These are phyloP conservation scores for Phlebopus sp. DNA, from an alignment of 1,284 basidiomycete species.

Conservation along the genomic window DNA sequence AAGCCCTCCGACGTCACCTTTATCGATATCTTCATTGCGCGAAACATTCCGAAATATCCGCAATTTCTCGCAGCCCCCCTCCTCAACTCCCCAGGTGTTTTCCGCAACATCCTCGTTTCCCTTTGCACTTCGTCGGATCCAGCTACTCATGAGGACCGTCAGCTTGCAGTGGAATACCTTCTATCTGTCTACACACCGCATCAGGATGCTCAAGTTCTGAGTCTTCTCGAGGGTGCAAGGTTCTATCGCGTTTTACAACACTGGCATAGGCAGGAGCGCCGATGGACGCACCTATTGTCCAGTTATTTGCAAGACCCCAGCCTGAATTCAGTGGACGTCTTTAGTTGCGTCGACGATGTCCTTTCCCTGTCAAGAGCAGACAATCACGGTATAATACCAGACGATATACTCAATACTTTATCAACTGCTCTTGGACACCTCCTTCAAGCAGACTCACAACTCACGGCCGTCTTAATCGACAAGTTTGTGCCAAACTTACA, in stretches of 20 bases:
- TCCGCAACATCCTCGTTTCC: slow-evolving; percentile 76
- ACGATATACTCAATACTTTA: slow-evolving; percentile 52
- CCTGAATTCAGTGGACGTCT: slow-evolving; percentile 58
- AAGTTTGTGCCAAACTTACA: slow-evolving; percentile 66
- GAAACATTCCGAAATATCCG: slow-evolving; percentile 95
- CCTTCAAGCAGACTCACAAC: slow-evolving; percentile 57
- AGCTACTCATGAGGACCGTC: slow-evolving; percentile 89
- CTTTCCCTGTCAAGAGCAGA: slow-evolving; percentile 44
- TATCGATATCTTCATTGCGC: slow-evolving; percentile 92
- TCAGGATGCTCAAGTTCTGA: slow-evolving; percentile 66
- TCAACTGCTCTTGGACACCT: slow-evolving; percentile 61
- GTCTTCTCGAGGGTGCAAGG: slow-evolving; percentile 76
- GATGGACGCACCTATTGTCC: slow-evolving; percentile 73
- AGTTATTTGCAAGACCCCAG: slow-evolving; percentile 79
- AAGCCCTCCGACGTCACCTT: slow-evolving; percentile 72
- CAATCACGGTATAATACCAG: slow-evolving; percentile 44
- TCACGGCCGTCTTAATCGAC: slow-evolving; percentile 77
- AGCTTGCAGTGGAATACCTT: slow-evolving; percentile 94
- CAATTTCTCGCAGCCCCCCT: slow-evolving; percentile 77
- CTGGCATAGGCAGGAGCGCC: slow-evolving; percentile 72
- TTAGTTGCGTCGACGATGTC: slow-evolving; percentile 63
- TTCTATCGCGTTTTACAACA: slow-evolving; percentile 89
- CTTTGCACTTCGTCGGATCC: slow-evolving; percentile 66
- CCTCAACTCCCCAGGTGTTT: slow-evolving; percentile 38
- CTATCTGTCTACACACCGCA: slow-evolving; percentile 88